Evolutionary conservation across 2,329 filamentous ascomycete species (phyloP).

Genomic region (Zymoseptoria ardabiliae): DNA sequence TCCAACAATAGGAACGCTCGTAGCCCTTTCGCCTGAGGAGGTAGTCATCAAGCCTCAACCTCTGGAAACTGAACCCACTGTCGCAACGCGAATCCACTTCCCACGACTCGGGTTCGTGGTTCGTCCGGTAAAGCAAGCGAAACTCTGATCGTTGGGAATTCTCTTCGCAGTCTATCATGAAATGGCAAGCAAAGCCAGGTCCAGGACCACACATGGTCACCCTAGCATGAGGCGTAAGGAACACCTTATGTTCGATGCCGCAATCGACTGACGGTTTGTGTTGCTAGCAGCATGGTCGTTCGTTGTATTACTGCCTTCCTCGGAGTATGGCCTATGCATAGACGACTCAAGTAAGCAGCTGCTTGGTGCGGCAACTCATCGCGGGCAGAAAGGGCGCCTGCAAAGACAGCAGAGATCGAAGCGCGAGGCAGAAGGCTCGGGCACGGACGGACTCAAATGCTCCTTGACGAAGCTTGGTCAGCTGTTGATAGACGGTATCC

Average conservation of each 20-base stretch:
- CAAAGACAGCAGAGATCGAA: no score
- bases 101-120: constrained; percentile 35
- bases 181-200: no score
- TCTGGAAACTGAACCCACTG: constrained; percentile 20
- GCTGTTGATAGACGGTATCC: neutral
- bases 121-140: constrained; percentile 17
- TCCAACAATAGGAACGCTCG: constrained; percentile 32
- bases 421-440: neutral
- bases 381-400: no score
- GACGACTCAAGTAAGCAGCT: no score
- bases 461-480: neutral
- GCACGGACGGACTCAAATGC: neutral
- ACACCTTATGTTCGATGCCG: no score
- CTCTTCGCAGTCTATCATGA: neutral
- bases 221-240: no score
- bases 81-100: constrained; percentile 35
- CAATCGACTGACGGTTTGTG: no score
- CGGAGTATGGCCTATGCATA: no score
- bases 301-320: no score
- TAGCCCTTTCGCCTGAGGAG: constrained; percentile 35
- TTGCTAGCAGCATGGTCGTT: no score
- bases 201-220: no score
- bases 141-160: constrained; percentile 5
- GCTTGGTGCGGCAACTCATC: no score
- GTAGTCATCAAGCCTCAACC: constrained; percentile 31